These are phyloP conservation scores for Tympanopsis confertula DNA, from an alignment of 2,329 filamentous ascomycete species.

Conservation along the genomic window DNA sequence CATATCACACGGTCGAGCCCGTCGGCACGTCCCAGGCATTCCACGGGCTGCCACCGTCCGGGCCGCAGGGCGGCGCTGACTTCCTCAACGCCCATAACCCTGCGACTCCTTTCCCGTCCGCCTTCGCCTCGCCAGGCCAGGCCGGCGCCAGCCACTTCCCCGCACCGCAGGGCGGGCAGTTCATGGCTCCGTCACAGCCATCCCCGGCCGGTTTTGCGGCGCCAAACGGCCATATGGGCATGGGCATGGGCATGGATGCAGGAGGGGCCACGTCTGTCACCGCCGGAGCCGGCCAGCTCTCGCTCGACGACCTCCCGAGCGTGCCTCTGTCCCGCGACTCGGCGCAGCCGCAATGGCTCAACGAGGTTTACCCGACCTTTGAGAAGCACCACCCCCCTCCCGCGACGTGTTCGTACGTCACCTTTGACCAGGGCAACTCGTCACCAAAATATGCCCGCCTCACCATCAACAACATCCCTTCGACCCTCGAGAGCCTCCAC, in stretches of 20 bases:
- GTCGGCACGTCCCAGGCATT: conserved; percentile 57
- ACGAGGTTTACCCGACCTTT: conserved; percentile 90
- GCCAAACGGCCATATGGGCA: conserved; percentile 14
- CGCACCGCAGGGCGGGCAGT: conserved; percentile 39
- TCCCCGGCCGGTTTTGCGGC: conserved; percentile 33
- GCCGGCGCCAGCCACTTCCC: conserved; percentile 46
- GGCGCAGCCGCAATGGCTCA: conserved; percentile 72
- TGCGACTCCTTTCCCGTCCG: conserved; percentile 26
- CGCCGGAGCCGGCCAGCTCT: conserved; percentile 60
- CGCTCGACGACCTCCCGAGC: conserved; percentile 86
- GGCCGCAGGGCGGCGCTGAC: conserved; percentile 34
- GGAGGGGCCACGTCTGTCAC: conserved; percentile 32
- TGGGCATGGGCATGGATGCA: conserved; percentile 20
- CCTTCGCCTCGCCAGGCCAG: conserved; percentile 32
- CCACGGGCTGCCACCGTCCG: conserved; percentile 53
- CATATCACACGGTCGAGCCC: conserved; percentile 74
- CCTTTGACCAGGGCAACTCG: conserved; percentile 92
- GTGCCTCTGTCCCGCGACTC: conserved; percentile 75
- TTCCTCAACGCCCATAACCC: conserved; percentile 45
- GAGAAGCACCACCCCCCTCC: conserved; percentile 87
- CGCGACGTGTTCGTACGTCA: conserved; percentile 76
- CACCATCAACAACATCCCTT: conserved; percentile 86
- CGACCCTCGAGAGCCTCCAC: conserved; percentile 65
- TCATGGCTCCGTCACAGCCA: conserved; percentile 30
- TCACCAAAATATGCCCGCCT: conserved; percentile 88